Percentiles rank a stretch among this genome's conserved stretches.
Evolutionary conservation across 805 yeast species (phyloP).

Genomic region (Isabelozyma rhagii): DNA sequence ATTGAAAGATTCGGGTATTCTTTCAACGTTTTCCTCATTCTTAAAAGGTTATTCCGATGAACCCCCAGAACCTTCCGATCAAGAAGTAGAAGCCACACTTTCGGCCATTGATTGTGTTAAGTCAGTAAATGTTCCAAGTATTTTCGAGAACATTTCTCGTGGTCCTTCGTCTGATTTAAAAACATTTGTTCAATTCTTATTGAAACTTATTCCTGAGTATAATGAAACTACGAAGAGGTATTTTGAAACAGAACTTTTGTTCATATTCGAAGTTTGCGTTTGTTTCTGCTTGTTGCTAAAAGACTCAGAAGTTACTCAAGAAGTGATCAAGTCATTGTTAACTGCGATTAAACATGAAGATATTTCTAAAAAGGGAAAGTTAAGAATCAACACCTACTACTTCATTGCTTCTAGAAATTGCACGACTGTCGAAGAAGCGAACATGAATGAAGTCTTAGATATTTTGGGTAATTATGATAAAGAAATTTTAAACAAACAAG

Average conservation of each 20-base stretch:
- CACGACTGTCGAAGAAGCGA: conserved; percentile 8
- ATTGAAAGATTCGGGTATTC: conserved; percentile 70
- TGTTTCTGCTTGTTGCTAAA: conserved; percentile 31
- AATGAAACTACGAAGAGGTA: conserved; percentile 30
- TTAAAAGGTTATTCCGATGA: conserved; percentile 85
- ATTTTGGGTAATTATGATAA: conserved; percentile 27
- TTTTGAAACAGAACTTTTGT: conserved; percentile 46
- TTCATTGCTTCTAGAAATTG: conserved; percentile 43
- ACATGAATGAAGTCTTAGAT: conserved; percentile 15
- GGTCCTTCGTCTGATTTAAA: conserved; percentile 32
- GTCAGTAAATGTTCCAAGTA: conserved; percentile 57
- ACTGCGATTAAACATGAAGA: conserved; percentile 8
- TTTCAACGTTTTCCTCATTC: conserved; percentile 89
- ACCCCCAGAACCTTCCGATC: conserved; percentile 87
- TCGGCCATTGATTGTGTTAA: conserved; percentile 81
- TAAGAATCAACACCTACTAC: conserved; percentile 52
- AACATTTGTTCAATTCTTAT: conserved; percentile 24
- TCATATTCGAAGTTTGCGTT: conserved; percentile 43
- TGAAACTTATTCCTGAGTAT: conserved; percentile 24
- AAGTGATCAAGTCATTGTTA: conserved; percentile 12
- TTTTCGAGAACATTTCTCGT: conserved; percentile 51
- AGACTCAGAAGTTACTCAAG: conserved; percentile 18
- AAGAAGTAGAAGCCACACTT: conserved; percentile 82
- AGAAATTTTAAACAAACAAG: conserved; percentile 45
- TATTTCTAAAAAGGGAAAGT: conserved; percentile 26